These are phyloP conservation scores for Penicillium olsonii DNA, from an alignment of 2,329 filamentous ascomycete species.

Conservation along the genomic window DNA sequence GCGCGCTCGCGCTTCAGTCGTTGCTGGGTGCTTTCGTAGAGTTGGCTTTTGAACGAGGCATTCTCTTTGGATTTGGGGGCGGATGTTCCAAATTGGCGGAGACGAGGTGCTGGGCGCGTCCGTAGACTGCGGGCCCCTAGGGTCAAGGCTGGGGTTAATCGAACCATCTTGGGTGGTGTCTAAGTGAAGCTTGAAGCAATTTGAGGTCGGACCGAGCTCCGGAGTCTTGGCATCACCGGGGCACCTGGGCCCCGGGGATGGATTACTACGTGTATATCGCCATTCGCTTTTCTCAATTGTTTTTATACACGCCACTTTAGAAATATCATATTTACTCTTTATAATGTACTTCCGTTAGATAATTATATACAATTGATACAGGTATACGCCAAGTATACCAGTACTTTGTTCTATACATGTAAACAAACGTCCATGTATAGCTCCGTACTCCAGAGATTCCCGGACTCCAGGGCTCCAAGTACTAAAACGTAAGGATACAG, in stretches of 20 bases:
- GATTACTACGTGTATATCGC: no score
- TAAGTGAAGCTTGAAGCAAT: conserved; percentile 3
- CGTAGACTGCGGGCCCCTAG: conserved; percentile 21
- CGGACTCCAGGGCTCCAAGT: no score
- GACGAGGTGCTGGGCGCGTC: conserved; percentile 9
- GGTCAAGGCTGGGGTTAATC: conserved; percentile 14
- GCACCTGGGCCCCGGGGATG: no score
- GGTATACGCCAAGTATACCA: no score
- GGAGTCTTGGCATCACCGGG: conserved; percentile 8
- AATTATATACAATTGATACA: no score
- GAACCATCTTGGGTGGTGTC: conserved; percentile 21
- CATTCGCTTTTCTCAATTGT: no score
- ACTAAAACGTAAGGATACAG: not conserved
- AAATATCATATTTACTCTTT: no score
- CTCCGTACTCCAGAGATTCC: no score
- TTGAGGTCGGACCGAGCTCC: conserved; percentile 11
- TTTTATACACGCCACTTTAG: no score
- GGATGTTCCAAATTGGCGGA: conserved; percentile 26
- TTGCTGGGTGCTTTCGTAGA: conserved; percentile 63
- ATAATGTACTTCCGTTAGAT: no score
- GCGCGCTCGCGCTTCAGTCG: conserved; percentile 60
- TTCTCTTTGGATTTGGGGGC: conserved; percentile 29
- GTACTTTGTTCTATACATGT: no score
- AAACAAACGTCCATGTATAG: no score
- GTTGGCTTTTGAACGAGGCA: conserved; percentile 59